These are phyloP conservation scores for Bruguiera sexangula DNA, from an alignment of 345 rosid species.

Conservation along the genomic window DNA sequence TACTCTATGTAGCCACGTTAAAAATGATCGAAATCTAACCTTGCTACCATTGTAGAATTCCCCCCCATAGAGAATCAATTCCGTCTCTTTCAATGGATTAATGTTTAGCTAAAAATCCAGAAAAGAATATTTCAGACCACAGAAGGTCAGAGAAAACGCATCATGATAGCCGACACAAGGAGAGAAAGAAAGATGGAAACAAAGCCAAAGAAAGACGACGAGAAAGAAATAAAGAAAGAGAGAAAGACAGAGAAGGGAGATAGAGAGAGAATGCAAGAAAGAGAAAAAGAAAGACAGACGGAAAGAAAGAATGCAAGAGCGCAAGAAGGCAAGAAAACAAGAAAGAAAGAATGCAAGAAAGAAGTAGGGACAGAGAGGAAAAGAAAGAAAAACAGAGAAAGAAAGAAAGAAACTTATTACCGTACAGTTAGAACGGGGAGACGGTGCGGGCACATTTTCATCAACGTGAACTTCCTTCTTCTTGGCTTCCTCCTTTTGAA, in stretches of 20 bases:
- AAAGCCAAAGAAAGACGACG: not conserved
- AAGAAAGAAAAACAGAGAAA: too few species aligned
- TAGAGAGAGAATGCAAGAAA: too few species aligned
- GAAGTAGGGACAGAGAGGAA: too few species aligned
- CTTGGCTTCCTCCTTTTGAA: constrained; percentile 89
- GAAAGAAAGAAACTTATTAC: constrained; percentile 31
- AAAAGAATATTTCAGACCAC: not conserved
- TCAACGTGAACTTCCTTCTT: constrained; percentile 90
- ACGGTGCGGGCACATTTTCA: constrained; percentile 84
- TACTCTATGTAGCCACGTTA: not conserved
- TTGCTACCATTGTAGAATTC: constrained; percentile 92
- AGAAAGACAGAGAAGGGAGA: constrained; percentile 2
- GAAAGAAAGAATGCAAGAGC: too few species aligned
- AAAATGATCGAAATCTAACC: constrained; percentile 38
- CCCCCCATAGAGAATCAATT: constrained; percentile 79
- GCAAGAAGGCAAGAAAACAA: too few species aligned
- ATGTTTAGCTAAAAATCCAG: constrained; percentile 49
- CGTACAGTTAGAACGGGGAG: constrained; percentile 86
- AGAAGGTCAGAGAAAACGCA: not conserved
- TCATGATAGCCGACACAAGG: not conserved
- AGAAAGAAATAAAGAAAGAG: not conserved
- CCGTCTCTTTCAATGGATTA: constrained; percentile 85
- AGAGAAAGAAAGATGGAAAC: too few species aligned
- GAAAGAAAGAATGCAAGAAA: too few species aligned
- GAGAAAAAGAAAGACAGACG: too few species aligned